Percentiles rank a stretch among this genome's conserved stretches.
These are phyloP conservation scores for Dactylellina haptotyla DNA, from an alignment of 2,329 filamentous ascomycete genomes.

Conservation along the genomic window DNA sequence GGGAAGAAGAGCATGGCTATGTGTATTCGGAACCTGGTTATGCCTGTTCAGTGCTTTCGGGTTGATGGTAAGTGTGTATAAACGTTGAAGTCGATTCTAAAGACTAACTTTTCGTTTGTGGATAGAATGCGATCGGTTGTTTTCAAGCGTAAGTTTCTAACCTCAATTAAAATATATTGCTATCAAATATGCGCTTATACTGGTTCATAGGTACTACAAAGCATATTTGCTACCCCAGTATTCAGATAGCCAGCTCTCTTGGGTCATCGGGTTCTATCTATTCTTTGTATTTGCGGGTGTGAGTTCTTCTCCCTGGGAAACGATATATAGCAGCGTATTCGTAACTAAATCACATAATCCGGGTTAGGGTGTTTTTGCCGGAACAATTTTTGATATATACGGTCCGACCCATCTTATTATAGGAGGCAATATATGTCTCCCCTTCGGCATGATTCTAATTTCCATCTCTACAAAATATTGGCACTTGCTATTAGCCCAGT, in stretches of 20 bases:
- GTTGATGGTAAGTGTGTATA: constrained; percentile 48
- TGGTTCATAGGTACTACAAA: constrained; percentile 35
- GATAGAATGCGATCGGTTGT: constrained; percentile 47
- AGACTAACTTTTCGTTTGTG: not conserved
- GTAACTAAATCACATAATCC: not conserved
- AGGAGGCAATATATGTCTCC: constrained; percentile 39
- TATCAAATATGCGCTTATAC: not conserved
- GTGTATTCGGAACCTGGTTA: constrained; percentile 47
- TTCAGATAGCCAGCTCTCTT: constrained; percentile 50
- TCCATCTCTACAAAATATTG: constrained; percentile 50
- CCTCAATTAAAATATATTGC: too few relatives aligned
- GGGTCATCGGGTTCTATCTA: constrained; percentile 48
- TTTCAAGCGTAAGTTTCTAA: constrained; percentile 42
- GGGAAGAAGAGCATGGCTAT: constrained; percentile 43
- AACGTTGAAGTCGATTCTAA: too few relatives aligned
- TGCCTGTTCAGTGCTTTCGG: constrained; percentile 51
- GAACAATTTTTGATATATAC: constrained; percentile 50
- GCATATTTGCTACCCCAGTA: constrained; percentile 47
- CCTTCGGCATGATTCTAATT: constrained; percentile 39
- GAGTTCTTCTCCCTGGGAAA: too few relatives aligned
- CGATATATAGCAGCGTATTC: too few relatives aligned
- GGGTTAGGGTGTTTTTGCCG: constrained; percentile 32
- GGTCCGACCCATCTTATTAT: constrained; percentile 40
- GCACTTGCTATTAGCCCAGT: constrained; percentile 44
- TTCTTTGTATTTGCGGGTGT: constrained; percentile 50